These are phyloP conservation scores for Cyberlindnera galapagoensis DNA, from an alignment of 805 yeast genomes.

Conservation along the genomic window DNA sequence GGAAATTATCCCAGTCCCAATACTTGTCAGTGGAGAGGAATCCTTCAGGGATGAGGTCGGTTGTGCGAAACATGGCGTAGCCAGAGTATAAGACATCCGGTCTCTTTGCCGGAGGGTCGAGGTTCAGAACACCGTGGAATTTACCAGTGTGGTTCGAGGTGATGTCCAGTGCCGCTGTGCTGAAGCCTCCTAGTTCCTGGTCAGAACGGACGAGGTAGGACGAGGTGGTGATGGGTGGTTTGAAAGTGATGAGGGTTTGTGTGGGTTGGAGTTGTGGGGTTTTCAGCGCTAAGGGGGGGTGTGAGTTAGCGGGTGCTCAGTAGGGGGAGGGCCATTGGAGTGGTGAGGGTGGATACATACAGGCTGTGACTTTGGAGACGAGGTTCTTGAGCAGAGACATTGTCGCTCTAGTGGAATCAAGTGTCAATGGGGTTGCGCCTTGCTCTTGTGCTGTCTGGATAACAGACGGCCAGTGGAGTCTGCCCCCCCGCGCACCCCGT, in stretches of 20 bases:
- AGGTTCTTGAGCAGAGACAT: conserved; percentile 6
- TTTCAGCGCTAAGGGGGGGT: conserved; percentile 7
- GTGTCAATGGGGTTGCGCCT: conserved; percentile 23
- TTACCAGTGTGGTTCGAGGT: conserved; percentile 44
- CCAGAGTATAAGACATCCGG: conserved; percentile 63
- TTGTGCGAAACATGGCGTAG: conserved; percentile 80
- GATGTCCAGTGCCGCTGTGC: conserved; percentile 50
- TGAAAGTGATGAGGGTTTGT: conserved; percentile 52
- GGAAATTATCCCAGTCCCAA: conserved; percentile 68
- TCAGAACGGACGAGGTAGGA: conserved; percentile 60
- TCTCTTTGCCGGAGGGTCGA: conserved; percentile 59
- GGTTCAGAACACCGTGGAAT: conserved; percentile 63
- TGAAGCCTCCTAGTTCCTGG: conserved; percentile 72
- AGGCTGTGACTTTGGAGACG: background rate
- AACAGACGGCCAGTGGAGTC: too few species aligned
- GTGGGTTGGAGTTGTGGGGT: conserved; percentile 18
- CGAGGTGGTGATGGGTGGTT: conserved; percentile 39
- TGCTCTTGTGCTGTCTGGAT: conserved; percentile 7
- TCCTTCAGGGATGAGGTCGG: conserved; percentile 43
- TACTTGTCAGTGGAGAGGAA: conserved; percentile 36
- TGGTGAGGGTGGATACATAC: background rate
- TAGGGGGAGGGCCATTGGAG: too few species aligned
- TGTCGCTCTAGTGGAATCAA: too few species aligned
- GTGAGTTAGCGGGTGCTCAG: background rate
- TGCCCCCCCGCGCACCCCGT: too few species aligned